Percentiles rank a stretch among this genome's conserved stretches.
Conservation (phyloP, 371 early-diverging fungal species). For the Rhizomucor miehei region DNA sequence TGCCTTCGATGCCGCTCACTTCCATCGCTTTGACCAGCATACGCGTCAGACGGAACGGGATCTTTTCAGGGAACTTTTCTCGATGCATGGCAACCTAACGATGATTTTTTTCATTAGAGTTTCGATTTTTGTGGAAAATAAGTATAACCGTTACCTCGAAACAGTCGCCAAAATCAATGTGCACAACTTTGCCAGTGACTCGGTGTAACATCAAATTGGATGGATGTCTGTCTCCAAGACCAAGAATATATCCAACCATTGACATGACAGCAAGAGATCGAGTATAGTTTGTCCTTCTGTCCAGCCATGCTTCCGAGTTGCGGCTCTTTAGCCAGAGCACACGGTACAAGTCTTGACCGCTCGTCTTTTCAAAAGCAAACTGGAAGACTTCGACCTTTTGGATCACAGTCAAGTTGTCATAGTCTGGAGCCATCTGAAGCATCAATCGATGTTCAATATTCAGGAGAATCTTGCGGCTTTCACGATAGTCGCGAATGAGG, state of each 20-base stretch:
- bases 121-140: not conserved
- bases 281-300: conserved; percentile 94
- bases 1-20: conserved; percentile 94
- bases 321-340: conserved; percentile 96
- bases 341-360: conserved; percentile 94
- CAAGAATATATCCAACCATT: conserved; percentile 98
- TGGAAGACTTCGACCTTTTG: conserved; percentile 98
- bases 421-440: conserved; percentile 95
- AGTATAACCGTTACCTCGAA: conserved; percentile 76
- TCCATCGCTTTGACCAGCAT: conserved; percentile 99
- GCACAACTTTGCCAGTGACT: conserved; percentile 93
- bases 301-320: conserved; percentile 95
- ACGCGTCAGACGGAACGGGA: conserved; percentile 98
- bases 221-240: conserved; percentile 98
- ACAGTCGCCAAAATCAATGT: conserved; percentile 99
- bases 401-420: conserved; percentile 86
- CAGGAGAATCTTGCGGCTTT: conserved; percentile 81
- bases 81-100: conserved; percentile 88
- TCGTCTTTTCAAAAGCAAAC: conserved; percentile 90
- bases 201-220: conserved; percentile 97
- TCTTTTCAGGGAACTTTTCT: conserved; percentile 96
- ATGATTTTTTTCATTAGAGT: not conserved
- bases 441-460: conserved; percentile 95
- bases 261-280: conserved; percentile 97
- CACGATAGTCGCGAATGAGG: conserved; percentile 89